Percentiles rank a stretch among this genome's conserved stretches.
Conservation (phyloP, 805 yeast species). For the Candida sanyiensis region DNA sequence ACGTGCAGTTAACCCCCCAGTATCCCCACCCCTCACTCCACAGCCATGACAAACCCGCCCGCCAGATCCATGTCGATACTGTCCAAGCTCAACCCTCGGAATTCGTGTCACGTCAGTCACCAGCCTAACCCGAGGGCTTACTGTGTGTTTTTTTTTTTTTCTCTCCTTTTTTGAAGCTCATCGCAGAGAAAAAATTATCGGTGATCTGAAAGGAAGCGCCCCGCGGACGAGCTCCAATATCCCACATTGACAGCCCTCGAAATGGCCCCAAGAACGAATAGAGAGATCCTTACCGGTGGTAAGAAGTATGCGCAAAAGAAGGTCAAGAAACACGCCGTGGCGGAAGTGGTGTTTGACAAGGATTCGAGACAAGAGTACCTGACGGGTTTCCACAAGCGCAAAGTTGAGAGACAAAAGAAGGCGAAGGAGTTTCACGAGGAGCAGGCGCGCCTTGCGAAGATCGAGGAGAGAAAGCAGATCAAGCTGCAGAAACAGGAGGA, state of each 20-base stretch:
- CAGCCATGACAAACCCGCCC: no score
- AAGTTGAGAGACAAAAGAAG: conserved; percentile 78
- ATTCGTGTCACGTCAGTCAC: no score
- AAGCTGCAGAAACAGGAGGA: conserved; percentile 68
- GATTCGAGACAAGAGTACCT: conserved; percentile 74
- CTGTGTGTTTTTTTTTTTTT: no score
- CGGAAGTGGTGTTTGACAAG: conserved; percentile 79
- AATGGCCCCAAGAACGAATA: conserved; percentile 40
- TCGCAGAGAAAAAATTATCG: conserved; percentile 1
- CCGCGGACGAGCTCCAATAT: no score
- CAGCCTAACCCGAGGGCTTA: no score
- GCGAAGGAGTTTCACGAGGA: conserved; percentile 76
- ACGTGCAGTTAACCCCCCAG: no score
- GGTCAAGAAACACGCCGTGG: conserved; percentile 61
- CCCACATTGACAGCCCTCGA: no score
- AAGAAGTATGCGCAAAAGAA: conserved; percentile 69
- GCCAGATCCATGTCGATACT: no score
- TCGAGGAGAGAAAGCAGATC: conserved; percentile 66
- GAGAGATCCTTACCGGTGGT: conserved; percentile 87
- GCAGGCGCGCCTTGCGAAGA: conserved; percentile 62
- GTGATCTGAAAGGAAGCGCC: background rate
- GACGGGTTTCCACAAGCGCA: conserved; percentile 95
- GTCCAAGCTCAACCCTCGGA: no score
- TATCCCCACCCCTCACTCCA: no score
- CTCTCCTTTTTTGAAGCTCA: background rate